Percentiles rank a stretch among this genome's conserved stretches.
Evolutionary conservation across 2,329 filamentous ascomycete genomes (phyloP).

Genomic region (Trichoderma koningiopsis): DNA sequence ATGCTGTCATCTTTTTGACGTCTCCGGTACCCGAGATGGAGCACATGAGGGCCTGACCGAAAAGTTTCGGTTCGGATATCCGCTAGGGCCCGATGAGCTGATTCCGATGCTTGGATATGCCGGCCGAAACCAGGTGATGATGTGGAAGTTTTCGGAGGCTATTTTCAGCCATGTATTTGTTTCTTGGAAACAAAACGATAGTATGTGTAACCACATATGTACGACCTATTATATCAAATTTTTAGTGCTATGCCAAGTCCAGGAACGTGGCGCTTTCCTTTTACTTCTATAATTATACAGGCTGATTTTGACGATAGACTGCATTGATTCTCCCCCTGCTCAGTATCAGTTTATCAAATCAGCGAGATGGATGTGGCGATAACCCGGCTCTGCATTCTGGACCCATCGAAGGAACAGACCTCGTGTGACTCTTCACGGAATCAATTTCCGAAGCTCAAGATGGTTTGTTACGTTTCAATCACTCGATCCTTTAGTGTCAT

Average conservation of each 20-base stretch:
- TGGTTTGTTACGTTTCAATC: not conserved
- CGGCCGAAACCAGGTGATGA: not conserved
- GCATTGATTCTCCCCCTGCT: not conserved
- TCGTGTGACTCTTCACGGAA: not conserved
- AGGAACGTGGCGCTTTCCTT: not conserved
- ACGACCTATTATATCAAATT: not conserved
- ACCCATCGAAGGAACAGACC: not conserved
- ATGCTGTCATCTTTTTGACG: not conserved
- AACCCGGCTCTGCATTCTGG: not conserved
- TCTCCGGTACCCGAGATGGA: not conserved
- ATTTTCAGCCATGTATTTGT: not conserved
- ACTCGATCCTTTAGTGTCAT: not conserved
- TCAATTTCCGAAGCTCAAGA: not conserved
- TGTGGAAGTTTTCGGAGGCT: not conserved
- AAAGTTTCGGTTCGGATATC: not conserved
- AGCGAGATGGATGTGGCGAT: not conserved
- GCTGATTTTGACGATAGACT: too few species aligned
- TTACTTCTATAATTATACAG: not conserved
- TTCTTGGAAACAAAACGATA: not conserved
- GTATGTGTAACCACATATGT: not conserved
- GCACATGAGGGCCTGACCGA: not conserved
- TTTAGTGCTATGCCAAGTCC: not conserved
- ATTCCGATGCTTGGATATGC: not conserved
- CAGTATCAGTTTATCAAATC: not conserved
- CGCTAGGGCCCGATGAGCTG: not conserved